Base-by-base conservation (phyloP, 1,139 yeast species). In the Keqinozyma sinolaborantium region DNA sequence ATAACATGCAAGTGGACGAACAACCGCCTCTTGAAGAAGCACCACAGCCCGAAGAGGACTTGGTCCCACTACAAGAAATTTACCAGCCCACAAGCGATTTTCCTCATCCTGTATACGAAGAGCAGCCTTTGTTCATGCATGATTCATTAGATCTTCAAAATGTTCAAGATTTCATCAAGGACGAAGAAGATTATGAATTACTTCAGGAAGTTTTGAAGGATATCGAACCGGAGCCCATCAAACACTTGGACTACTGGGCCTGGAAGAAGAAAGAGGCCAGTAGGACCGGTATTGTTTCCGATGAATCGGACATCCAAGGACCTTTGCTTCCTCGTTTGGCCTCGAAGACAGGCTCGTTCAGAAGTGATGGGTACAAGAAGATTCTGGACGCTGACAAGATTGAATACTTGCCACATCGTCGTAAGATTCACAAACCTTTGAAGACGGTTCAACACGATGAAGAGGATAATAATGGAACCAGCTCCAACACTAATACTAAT, bases 391-490 rank as follows among this genome's bases (percentile, higher is more conserved):
- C 76, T 0, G 73, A 79, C 32, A 90, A 90, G 52, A 64, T 76
- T 8, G 83, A 77, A 36, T 90, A 87, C 48, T 65, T 90, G 33
- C 94, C 95, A 3, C 96, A 88, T 54, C 56, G 81, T 70, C 56
- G 80, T 57, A 58, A 65, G 64, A 37, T 73, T 50, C 60, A 67
- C 36, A 73, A 76, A 44, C 79, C 80, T 7, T 56, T 77, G 41
- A 75, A 74, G 42, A 77, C 82, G 0, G 62, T 77, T 16, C 77
- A 72, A 42, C 70, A 73, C 41, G 83, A 78, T 34, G 77, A 70
- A 23, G 81, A 76, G 8, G 76, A 72, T 13, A 25, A 29, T 9
- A 59, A 57, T 15, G 25, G 27, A 7, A 25, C 28, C 8, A 35
- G 30, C 35, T 31, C 41, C 4, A 32, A 30, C 14, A 36, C 25